phyloP scores from a whole-genome alignment of 495 filamentous ascomycete species.

The Xylaria grammica region DNA sequence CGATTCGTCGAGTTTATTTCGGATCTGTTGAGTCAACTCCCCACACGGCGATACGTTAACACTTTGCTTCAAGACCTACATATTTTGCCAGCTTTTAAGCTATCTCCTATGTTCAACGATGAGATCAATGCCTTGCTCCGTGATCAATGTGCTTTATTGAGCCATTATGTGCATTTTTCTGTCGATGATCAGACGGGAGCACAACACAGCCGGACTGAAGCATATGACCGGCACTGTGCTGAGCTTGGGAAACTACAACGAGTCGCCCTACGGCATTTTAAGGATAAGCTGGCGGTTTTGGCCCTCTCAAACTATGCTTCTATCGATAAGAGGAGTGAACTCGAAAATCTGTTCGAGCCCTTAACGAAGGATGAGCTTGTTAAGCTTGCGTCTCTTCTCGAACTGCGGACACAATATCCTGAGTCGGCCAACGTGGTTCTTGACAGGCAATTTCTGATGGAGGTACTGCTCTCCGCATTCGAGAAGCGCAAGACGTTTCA shows the following conservation, averaged over 20 bases:
- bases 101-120: constrained; percentile 78
- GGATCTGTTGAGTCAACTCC: constrained; percentile 91
- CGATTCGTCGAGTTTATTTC: constrained; percentile 89
- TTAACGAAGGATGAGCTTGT: constrained; percentile 76
- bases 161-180: constrained; percentile 85
- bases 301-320: constrained; percentile 92
- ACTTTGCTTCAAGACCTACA: constrained; percentile 90
- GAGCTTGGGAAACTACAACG: constrained; percentile 81
- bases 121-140: constrained; percentile 78
- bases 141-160: constrained; percentile 77
- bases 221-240: constrained; percentile 79
- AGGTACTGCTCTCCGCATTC: constrained; percentile 76
- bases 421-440: constrained; percentile 64
- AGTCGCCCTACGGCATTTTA: constrained; percentile 80
- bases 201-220: constrained; percentile 71
- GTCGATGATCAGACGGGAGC: constrained; percentile 90
- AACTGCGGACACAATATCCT: constrained; percentile 80
- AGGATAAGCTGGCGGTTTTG: constrained; percentile 86
- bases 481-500: constrained; percentile 85
- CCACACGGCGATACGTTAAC: constrained; percentile 93
- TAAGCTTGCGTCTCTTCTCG: constrained; percentile 71
- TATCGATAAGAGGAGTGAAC: constrained; percentile 77
- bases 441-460: constrained; percentile 72
- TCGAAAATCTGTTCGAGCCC: constrained; percentile 74
- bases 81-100: constrained; percentile 76